These are phyloP conservation scores for Kluyveromyces sp. DNA, from an alignment of 1,139 yeast genomes.

Conservation along the genomic window DNA sequence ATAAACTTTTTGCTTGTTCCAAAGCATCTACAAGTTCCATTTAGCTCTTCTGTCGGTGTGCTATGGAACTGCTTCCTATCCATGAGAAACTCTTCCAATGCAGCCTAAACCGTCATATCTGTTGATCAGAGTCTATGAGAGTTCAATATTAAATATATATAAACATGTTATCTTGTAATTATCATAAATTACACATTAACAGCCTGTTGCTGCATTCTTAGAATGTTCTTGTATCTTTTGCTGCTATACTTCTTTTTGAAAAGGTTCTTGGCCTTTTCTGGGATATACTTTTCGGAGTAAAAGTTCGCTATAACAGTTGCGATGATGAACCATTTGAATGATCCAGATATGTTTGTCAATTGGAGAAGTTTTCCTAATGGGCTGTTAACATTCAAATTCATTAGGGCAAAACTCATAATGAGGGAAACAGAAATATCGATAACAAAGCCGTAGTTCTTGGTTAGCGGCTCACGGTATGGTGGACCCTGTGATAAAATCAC, in stretches of 20 bases:
- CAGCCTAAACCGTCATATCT: not conserved
- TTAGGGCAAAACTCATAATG: constrained; percentile 41
- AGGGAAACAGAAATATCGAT: constrained; percentile 47
- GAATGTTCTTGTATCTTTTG: constrained; percentile 32
- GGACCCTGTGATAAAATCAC: constrained; percentile 82
- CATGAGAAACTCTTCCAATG: constrained; percentile 44
- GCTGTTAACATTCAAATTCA: constrained; percentile 43
- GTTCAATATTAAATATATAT: not conserved
- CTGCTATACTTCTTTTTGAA: constrained; percentile 32
- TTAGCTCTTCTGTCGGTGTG: constrained; percentile 82
- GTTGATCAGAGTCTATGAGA: too few species aligned
- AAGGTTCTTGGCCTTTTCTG: constrained; percentile 26
- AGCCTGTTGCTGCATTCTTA: constrained; percentile 8
- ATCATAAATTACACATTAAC: not conserved
- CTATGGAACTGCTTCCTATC: constrained; percentile 90
- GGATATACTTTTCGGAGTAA: constrained; percentile 30
- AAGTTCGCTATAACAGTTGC: constrained; percentile 45
- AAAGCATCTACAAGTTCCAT: constrained; percentile 76
- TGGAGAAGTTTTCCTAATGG: constrained; percentile 65
- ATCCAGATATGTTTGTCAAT: constrained; percentile 50
- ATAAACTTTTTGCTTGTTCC: constrained; percentile 81
- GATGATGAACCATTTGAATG: constrained; percentile 47
- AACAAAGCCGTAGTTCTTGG: constrained; percentile 64
- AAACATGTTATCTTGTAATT: not conserved
- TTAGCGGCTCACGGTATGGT: constrained; percentile 82